Evolutionary conservation across 768 basidiomycete genomes (phyloP), one percentile per base, ranked within the genome.

Genomic region (Suillus discolor): DNA sequence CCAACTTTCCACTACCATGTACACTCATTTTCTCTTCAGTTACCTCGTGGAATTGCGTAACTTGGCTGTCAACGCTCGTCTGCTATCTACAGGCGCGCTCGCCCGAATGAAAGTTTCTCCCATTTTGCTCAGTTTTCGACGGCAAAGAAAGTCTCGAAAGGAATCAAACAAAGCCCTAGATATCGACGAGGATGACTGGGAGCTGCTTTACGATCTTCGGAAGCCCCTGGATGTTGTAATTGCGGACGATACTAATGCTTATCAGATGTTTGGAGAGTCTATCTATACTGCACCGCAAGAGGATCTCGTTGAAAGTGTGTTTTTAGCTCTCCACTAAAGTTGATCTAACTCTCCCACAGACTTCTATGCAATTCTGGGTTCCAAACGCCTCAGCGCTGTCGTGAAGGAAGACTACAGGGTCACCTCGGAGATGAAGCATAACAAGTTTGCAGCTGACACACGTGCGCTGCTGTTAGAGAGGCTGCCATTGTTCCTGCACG

Each of bases 401-500:
- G 86, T 98, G 49, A 85, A 85, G 66, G 94, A 96, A 71, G 90
- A 93, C 39, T 92, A 93, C 71, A 84, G 86, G 61, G 82, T 87
- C 0, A 79, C 83, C 4, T 75, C 75, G 15, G 89, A 92, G 72
- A 74, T 88, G 23, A 77, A 73, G 47, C 75, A 81, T 47, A 80
- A 84, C 0, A 84, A 81, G 67, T 74, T 77, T 31, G 84, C 88
- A 3, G 68, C 72, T 1, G 86, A 89, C 12, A 83, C 83, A 12
- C 86, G 87, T 3, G 70, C 81, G 3, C 81, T 94, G 44, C 87
- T 96, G 15, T 78, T 97, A 34, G 92, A 98, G 77, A 82, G 96
- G 39, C 79, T 97, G 23, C 93, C 96, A 0, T 79, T 99, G 38
- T 98, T 99, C 80, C 82, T 99, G 6, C 91, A 97, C 62, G 97